Base-by-base conservation (phyloP, 1,284 basidiomycete genomes). In the Trichosporon ovoides region DNA sequence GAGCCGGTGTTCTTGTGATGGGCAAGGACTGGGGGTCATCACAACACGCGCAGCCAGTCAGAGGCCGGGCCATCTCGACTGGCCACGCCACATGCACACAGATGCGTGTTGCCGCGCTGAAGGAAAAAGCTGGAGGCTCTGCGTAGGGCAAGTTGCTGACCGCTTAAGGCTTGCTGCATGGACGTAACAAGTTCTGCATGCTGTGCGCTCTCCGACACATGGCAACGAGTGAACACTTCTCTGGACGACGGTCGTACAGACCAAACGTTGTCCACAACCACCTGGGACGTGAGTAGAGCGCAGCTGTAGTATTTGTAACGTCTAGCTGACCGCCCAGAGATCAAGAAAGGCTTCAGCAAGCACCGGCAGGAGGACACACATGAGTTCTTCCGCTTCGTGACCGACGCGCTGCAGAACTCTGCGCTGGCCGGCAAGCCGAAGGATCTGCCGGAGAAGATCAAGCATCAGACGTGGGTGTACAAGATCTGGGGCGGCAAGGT, bases 351-450 rank as follows among this genome's bases (percentile, higher is more conserved):
- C 64, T 86, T 98, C 82, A 85, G 87, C 52, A 83, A 81, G 73
- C 91, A 91, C n/a, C 81, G 92, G 63, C 96, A 99, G 77, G 96
- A 99, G 75, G 96, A 99, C 75, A 87, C 95, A 3, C 96, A 99
- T 76, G 96, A 99, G 77, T 98, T 98, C 71, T 84, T 99, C 54
- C 87, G 96, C 31, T 96, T 97, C 76, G 86, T 89, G 22, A 86
- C 98, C 36, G 96, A 99, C 69, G 88, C 88, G 24, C 77, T 97
- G 56, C 94, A 97, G 76, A 89, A 87, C 69, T 85, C 88, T 10
- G 91, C 88, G 72, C 80, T 95, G 55, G 83, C 83, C 46, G 87
- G 86, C 20, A 77, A 84, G 53, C 80, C 87, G 58, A 84, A 85
- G 88, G 90, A 91, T 83, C 68, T 86, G 13, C 87, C 91, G 53